Base-by-base conservation (phyloP, 2,329 filamentous ascomycete species). In the Elsinoe arachidis region DNA sequence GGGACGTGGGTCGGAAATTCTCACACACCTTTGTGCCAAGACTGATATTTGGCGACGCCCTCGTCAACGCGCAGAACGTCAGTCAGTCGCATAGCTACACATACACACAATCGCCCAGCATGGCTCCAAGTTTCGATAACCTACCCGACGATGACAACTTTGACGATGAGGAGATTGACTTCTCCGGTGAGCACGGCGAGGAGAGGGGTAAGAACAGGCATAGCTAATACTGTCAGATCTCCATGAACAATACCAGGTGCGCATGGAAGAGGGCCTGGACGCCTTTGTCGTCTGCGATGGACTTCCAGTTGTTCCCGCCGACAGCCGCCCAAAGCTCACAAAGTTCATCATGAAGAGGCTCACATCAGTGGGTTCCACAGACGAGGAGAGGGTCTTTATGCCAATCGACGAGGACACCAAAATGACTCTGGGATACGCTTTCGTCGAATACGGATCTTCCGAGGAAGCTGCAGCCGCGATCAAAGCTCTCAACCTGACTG, bases 261-360 rank as follows among this genome's bases (percentile, higher is more conserved):
- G 92, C 71, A 80, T 97, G 63, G 93, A 99, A 73, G 89, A 95
- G 74, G 93, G 93, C 59, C 87, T 96, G 67, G 93, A 99, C 72
- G 87, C 90, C 63, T 99, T 99, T 69, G 88, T 99, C 63, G 91
- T 97, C 61, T 83, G 97, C 70, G 93, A 99, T 73, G 93, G 93
- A 64, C 83, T 99, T 43, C 93, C 93, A 63, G 78, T 87, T 63
- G 92, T 99, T 63, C 89, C 80, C 59, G 89, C 91, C 72, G 92
- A 93, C 52, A 91, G 88, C 78, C 92, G 90, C 78, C 84, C 88
- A 60, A 97, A 96, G 80, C 84, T 99, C 61, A 80, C 96, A 74
- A 97, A 97, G 76, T 97, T 97, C 75, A 78, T 99, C 76, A 78
- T 95, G 73, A 90, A 91, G 78, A 96, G 95, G 79, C 79, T 99